Percentiles rank a stretch among this genome's conserved stretches.
These are phyloP conservation scores for Bimuria novae-zelandiae DNA, from an alignment of 2,329 filamentous ascomycete genomes.

Conservation along the genomic window DNA sequence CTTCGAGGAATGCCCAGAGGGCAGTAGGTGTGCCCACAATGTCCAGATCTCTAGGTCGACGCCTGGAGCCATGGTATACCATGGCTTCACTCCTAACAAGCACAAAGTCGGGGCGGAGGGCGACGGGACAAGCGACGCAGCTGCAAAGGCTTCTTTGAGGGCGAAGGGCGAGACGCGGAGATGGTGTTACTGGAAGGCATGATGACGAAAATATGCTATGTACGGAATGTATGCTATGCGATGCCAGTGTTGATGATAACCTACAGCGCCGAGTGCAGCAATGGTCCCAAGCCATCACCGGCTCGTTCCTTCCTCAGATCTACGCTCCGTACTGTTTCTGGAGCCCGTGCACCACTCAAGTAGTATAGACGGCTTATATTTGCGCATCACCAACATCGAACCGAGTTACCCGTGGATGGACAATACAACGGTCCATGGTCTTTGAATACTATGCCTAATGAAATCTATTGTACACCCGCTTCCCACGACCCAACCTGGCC, in stretches of 20 bases:
- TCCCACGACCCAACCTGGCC: too few species aligned
- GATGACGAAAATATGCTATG: neutral
- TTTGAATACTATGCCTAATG: too few species aligned
- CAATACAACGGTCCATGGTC: too few species aligned
- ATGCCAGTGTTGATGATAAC: neutral
- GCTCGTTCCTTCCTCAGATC: neutral
- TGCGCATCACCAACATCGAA: too few species aligned
- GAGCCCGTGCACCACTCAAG: too few species aligned
- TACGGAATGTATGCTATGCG: neutral
- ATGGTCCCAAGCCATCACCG: neutral
- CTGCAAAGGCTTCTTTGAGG: neutral
- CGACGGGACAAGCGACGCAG: neutral
- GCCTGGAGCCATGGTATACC: neutral
- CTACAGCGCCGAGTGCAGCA: neutral
- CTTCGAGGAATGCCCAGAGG: conserved; percentile 1
- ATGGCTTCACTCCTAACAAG: neutral
- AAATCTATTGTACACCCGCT: too few species aligned
- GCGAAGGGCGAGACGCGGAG: neutral
- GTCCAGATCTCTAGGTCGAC: neutral
- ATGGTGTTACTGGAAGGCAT: neutral
- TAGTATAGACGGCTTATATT: too few species aligned
- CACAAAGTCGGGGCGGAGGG: neutral
- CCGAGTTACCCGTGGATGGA: too few species aligned
- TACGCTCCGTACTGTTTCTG: too few species aligned
- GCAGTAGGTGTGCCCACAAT: neutral